Conservation (phyloP, 257 asterid species). For the Ehretia macrophylla region DNA sequence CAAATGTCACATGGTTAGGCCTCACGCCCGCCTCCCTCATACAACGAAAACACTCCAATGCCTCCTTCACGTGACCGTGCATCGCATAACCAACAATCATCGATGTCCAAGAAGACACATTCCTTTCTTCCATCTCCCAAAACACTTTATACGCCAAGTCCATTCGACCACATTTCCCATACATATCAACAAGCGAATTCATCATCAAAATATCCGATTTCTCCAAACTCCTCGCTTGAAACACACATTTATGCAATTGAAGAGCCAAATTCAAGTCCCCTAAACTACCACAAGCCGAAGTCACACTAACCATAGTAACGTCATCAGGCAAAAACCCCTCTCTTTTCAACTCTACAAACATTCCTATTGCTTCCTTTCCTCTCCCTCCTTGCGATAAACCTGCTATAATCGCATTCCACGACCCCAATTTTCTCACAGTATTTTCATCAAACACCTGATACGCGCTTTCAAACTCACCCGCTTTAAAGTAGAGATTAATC, state of each 20-base stretch:
- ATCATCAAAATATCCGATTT: conserved; percentile 55
- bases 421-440: conserved; percentile 64
- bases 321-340: conserved; percentile 64
- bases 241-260: conserved; percentile 75
- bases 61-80: conserved; percentile 59
- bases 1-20: conserved; percentile 80
- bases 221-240: conserved; percentile 39
- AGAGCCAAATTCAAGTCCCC: conserved; percentile 65
- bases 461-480: conserved; percentile 48
- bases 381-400: conserved; percentile 81
- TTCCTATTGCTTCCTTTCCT: conserved; percentile 49
- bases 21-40: conserved; percentile 54
- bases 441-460: conserved; percentile 56
- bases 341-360: conserved; percentile 53
- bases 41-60: conserved; percentile 44
- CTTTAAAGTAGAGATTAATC: conserved; percentile 50
- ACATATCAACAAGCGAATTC: conserved; percentile 82
- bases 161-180: conserved; percentile 89
- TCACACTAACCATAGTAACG: conserved; percentile 80
- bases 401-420: conserved; percentile 83
- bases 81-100: conserved; percentile 85
- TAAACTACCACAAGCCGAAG: conserved; percentile 71
- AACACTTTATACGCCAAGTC: conserved; percentile 69
- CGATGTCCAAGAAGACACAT: conserved; percentile 86
- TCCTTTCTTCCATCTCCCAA: conserved; percentile 54